Conservation (phyloP, 768 basidiomycete genomes). For the Podaxis sp. region DNA sequence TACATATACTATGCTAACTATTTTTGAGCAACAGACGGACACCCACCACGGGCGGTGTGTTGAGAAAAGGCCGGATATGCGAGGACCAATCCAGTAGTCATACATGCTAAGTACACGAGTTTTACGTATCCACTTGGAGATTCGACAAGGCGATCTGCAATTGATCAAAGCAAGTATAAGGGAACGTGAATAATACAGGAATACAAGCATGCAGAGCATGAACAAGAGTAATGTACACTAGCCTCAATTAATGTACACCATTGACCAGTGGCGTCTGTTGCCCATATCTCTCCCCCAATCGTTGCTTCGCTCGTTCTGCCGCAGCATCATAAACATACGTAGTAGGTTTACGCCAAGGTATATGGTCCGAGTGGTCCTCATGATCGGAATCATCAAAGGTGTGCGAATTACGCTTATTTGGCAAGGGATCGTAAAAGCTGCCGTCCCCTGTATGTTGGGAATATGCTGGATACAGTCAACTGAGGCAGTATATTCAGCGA, state of each 20-base stretch:
- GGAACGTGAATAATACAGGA: neutral
- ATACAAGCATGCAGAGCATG: neutral
- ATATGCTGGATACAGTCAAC: slow-evolving; percentile 1
- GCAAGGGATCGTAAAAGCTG: neutral
- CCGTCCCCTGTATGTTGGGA: neutral
- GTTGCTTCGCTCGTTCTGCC: slow-evolving; percentile 72
- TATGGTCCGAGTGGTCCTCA: slow-evolving; percentile 24
- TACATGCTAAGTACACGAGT: no score
- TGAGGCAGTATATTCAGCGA: neutral
- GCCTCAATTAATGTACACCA: slow-evolving; percentile 16
- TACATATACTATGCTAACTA: no score
- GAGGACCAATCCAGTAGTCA: no score
- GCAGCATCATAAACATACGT: slow-evolving; percentile 92
- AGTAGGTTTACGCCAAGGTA: slow-evolving; percentile 46
- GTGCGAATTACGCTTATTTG: slow-evolving; percentile 5
- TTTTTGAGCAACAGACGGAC: no score
- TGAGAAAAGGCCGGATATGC: no score
- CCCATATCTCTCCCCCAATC: slow-evolving; percentile 45
- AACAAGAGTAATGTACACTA: slow-evolving; percentile 17
- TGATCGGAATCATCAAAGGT: slow-evolving; percentile 13
- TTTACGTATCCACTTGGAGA: no score
- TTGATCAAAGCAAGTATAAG: neutral
- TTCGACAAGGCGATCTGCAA: neutral
- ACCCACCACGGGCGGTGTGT: no score
- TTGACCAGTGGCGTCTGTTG: slow-evolving; percentile 12